These are phyloP conservation scores for Boletus edulis DNA, from an alignment of 768 basidiomycete genomes.

Conservation along the genomic window DNA sequence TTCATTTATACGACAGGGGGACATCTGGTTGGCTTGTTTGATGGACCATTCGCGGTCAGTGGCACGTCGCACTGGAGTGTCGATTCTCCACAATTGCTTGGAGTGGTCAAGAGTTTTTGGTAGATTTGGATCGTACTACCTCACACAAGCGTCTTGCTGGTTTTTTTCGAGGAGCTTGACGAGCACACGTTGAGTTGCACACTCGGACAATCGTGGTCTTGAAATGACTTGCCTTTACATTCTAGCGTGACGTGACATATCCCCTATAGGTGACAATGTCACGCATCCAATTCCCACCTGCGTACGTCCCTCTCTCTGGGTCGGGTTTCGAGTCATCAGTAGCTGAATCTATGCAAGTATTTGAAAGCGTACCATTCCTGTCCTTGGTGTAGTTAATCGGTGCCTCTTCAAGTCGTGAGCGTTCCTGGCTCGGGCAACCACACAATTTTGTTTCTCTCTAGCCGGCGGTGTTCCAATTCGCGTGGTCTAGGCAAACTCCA, in stretches of 20 bases:
- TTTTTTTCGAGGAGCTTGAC: constrained; percentile 20
- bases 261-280: constrained; percentile 30
- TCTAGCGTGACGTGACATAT: constrained; percentile 26
- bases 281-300: constrained; percentile 13
- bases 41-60: background rate
- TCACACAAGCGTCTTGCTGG: constrained; percentile 28
- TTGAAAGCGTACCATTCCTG: constrained; percentile 1
- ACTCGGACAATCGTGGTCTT: constrained; percentile 24
- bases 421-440: background rate
- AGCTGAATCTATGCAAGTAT: background rate
- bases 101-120: constrained; percentile 1
- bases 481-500: constrained; percentile 1
- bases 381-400: background rate
- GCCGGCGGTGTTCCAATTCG: constrained; percentile 14
- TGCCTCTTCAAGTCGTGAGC: background rate
- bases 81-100: constrained; percentile 7
- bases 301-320: background rate
- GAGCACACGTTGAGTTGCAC: constrained; percentile 31
- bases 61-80: background rate
- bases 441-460: background rate
- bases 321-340: background rate
- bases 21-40: constrained; percentile 11
- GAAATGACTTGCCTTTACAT: constrained; percentile 28
- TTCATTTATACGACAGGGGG: constrained; percentile 24
- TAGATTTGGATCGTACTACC: constrained; percentile 20